Percentiles rank a stretch among this genome's conserved stretches.
phyloP scores from a whole-genome alignment of 1,284 basidiomycete genomes.

The Gymnopus androsaceus region DNA sequence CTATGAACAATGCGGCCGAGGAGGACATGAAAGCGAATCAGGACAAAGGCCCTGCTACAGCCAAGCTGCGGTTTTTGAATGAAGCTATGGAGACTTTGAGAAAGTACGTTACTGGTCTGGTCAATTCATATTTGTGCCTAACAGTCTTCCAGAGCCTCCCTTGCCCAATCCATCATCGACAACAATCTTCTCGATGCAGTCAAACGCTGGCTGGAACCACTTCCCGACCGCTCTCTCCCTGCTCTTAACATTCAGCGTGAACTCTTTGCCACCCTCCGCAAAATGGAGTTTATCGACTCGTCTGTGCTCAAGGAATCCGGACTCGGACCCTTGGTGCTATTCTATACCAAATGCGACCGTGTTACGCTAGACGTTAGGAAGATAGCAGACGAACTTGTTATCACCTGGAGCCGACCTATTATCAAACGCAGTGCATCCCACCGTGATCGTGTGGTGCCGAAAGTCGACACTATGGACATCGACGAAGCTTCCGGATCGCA shows the following conservation, averaged over 20 bases:
- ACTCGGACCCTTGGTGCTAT: conserved; percentile 90
- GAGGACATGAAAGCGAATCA: conserved; percentile 84
- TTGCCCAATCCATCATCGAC: conserved; percentile 93
- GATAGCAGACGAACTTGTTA: conserved; percentile 84
- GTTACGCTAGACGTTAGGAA: conserved; percentile 82
- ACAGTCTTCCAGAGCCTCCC: conserved; percentile 58
- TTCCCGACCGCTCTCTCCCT: conserved; percentile 90
- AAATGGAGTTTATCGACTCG: conserved; percentile 92
- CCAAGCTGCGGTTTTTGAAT: conserved; percentile 84
- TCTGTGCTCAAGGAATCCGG: conserved; percentile 89
- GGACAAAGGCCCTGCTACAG: conserved; percentile 82
- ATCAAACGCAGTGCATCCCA: conserved; percentile 89
- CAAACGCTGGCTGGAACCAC: conserved; percentile 90
- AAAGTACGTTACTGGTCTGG: conserved; percentile 64
- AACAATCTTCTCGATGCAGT: conserved; percentile 94
- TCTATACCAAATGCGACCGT: conserved; percentile 94
- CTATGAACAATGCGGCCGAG: conserved; percentile 87
- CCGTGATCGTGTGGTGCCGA: conserved; percentile 71
- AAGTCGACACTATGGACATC: conserved; percentile 30
- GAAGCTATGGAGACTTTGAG: conserved; percentile 92
- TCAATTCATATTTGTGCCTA: conserved; percentile 1
- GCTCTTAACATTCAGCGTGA: conserved; percentile 95
- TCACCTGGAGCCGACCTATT: conserved; percentile 91
- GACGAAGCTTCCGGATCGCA: conserved; percentile 33
- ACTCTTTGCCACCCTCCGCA: conserved; percentile 82